Base-by-base conservation (phyloP, 2,329 filamentous ascomycete genomes). In the Colletotrichum sp. region DNA sequence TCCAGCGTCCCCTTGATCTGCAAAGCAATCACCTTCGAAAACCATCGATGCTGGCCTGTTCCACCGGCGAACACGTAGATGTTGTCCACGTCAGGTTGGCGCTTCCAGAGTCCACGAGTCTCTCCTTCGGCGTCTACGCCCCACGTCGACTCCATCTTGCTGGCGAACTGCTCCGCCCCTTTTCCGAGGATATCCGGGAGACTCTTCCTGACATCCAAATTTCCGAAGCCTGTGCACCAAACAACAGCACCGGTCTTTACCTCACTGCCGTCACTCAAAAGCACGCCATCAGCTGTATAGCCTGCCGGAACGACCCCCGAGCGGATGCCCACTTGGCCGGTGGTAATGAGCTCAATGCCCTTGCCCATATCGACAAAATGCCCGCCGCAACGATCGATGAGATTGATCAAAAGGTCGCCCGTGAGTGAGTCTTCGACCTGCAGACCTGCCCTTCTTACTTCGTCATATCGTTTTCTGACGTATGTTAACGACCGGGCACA, bases 41-140 rank as follows among this genome's bases (percentile, higher is more conserved):
- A 79, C 78, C 80, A 86, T 0, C 85, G 79, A 32, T 85, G 84
- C 32, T 81, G 79, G 63, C 79, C 77, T 3, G 82, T 82, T 9
- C 80, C 77, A 2, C 85, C 84, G 2, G 84, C 83, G 74, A 82
- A 80, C 5, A 81, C 74, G 82, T 83, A 86, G 67, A 83, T 82
- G 21, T 85, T 85, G 8, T 84, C 81, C 13, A 83, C 32, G 7
- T 71, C 74, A 5, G 72, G 36, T 7, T 84, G 82, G 6, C 84
- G 82, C 78, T 85, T 86, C 82, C 84, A 86, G 77, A 87, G 71
- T 1, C 86, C 85, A 1, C 84, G 82, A 24, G 86, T 73, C 79
- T 87, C 86, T 7, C 86, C 86, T 77, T 88, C 86, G 4, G 59
- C 77, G 74, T 87, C 86, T 2, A 86, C 74, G 0, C 85, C 86